Conservation (phyloP, 805 yeast genomes). For the Blastobotrys mokoenaii region DNA sequence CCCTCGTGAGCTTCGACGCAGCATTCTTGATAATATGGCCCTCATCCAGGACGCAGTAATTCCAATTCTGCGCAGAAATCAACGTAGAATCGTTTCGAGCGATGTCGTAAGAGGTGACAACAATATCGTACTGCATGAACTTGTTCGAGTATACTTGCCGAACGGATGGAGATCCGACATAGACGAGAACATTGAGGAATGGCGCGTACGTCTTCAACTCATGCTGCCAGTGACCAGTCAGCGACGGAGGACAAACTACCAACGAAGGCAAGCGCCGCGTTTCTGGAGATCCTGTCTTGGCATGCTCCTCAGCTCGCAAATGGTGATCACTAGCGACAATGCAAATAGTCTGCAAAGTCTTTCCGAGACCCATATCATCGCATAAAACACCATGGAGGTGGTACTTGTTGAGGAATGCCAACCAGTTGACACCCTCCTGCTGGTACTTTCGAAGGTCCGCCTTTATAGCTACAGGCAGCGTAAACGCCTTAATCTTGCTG, state of each 20-base stretch:
- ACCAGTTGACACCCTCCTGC: slow-evolving; percentile 98
- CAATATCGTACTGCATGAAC: slow-evolving; percentile 60
- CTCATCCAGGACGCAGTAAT: slow-evolving; percentile 93
- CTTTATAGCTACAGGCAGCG: slow-evolving; percentile 80
- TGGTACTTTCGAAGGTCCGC: slow-evolving; percentile 93
- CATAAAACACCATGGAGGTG: slow-evolving; percentile 95
- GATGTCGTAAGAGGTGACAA: slow-evolving; percentile 93
- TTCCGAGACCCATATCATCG: slow-evolving; percentile 99
- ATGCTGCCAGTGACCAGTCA: slow-evolving; percentile 98
- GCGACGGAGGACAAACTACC: slow-evolving; percentile 91
- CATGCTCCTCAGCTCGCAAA: slow-evolving; percentile 63
- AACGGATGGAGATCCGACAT: slow-evolving; percentile 85
- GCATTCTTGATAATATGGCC: slow-evolving; percentile 97
- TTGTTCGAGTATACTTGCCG: slow-evolving; percentile 49
- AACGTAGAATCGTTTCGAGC: slow-evolving; percentile 81
- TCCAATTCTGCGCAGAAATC: slow-evolving; percentile 56
- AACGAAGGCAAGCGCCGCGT: slow-evolving; percentile 72
- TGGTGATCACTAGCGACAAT: slow-evolving; percentile 95
- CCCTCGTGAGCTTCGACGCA: slow-evolving; percentile 74
- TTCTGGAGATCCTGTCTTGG: slow-evolving; percentile 52
- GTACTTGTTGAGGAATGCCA: slow-evolving; percentile 88
- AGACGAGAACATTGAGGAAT: slow-evolving; percentile 68
- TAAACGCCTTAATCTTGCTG: slow-evolving; percentile 76
- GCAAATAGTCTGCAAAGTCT: slow-evolving; percentile 93
- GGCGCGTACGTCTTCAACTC: slow-evolving; percentile 89